Conservation (phyloP, 805 yeast genomes). For the Tetrapisispora fleetii region DNA sequence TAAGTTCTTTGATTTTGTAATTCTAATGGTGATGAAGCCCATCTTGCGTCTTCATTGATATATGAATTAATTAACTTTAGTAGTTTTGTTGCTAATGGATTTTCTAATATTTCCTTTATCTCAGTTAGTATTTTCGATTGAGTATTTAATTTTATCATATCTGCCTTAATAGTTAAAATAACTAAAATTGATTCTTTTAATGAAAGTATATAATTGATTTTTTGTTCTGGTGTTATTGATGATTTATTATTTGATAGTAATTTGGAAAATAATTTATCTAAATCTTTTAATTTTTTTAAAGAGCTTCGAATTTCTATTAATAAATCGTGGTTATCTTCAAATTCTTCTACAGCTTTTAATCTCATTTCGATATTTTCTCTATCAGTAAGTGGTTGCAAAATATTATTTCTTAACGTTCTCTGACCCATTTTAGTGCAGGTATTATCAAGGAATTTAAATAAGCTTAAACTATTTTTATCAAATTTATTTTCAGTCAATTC, state of each 20-base stretch:
- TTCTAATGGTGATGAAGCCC: conserved; percentile 34
- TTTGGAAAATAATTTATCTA: conserved; percentile 34
- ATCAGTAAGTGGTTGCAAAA: conserved; percentile 41
- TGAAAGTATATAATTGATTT: conserved; percentile 33
- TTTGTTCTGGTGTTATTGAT: conserved; percentile 26
- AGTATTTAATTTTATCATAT: conserved; percentile 9
- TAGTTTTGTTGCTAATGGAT: conserved; percentile 18
- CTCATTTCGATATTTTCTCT: conserved; percentile 29
- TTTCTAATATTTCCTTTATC: conserved; percentile 22
- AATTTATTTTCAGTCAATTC: conserved; percentile 32
- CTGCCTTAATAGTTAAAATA: conserved; percentile 3
- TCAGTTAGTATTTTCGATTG: conserved; percentile 20
- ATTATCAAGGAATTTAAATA: conserved; percentile 31
- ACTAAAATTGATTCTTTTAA: conserved; percentile 30
- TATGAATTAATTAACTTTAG: conserved; percentile 21
- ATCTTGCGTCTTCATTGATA: conserved; percentile 35
- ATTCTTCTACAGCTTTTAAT: conserved; percentile 31
- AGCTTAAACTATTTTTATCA: conserved; percentile 24
- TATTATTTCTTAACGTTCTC: conserved; percentile 32
- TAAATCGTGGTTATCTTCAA: conserved; percentile 13
- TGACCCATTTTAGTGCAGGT: conserved; percentile 41
- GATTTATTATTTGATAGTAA: conserved; percentile 24
- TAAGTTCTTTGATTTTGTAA: conserved; percentile 36
- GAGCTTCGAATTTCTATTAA: conserved; percentile 11
- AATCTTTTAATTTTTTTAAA: conserved; percentile 29